Percentiles rank a stretch among this genome's conserved stretches.
phyloP scores from a whole-genome alignment of 2,329 filamentous ascomycete species.

The Daldinia eschscholtzii region DNA sequence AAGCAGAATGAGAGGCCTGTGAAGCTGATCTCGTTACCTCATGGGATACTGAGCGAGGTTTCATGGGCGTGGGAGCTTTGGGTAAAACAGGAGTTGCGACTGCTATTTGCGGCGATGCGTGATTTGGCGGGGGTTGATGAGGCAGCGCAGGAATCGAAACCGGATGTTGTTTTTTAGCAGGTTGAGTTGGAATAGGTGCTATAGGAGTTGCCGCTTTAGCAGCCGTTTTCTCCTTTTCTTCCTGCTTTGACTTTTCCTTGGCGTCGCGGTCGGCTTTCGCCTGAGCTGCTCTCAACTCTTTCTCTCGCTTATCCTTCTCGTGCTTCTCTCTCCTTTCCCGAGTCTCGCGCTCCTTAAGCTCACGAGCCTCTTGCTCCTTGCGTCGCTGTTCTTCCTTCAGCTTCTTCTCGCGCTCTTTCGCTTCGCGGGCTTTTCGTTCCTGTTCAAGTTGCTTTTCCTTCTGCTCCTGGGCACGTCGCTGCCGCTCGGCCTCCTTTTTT shows the following conservation, averaged over 20 bases:
- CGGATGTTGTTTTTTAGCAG: constrained; percentile 60
- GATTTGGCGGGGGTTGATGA: constrained; percentile 69
- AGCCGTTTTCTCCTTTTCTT: constrained; percentile 61
- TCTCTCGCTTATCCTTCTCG: constrained; percentile 70
- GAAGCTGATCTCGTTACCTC: constrained; percentile 79
- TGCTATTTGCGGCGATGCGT: constrained; percentile 83
- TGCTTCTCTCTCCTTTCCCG: constrained; percentile 69
- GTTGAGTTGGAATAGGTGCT: constrained; percentile 57
- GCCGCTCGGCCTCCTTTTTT: constrained; percentile 86
- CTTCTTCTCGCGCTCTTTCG: constrained; percentile 85
- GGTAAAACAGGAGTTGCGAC: constrained; percentile 84
- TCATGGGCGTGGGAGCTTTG: constrained; percentile 84
- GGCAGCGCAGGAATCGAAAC: constrained; percentile 65
- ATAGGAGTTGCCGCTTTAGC: constrained; percentile 57
- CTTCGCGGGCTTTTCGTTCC: constrained; percentile 85
- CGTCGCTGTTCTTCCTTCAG: constrained; percentile 85
- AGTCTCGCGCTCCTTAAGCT: constrained; percentile 75
- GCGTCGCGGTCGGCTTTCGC: constrained; percentile 62
- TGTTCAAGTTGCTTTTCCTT: constrained; percentile 86
- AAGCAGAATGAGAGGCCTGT: constrained; percentile 74
- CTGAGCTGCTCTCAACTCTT: constrained; percentile 60
- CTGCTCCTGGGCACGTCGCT: constrained; percentile 83
- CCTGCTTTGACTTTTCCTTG: constrained; percentile 61
- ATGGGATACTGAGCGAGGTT: constrained; percentile 81
- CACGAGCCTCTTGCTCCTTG: constrained; percentile 81